Conservation (phyloP, 306 rosid genomes). For the Corylus avellana region DNA sequence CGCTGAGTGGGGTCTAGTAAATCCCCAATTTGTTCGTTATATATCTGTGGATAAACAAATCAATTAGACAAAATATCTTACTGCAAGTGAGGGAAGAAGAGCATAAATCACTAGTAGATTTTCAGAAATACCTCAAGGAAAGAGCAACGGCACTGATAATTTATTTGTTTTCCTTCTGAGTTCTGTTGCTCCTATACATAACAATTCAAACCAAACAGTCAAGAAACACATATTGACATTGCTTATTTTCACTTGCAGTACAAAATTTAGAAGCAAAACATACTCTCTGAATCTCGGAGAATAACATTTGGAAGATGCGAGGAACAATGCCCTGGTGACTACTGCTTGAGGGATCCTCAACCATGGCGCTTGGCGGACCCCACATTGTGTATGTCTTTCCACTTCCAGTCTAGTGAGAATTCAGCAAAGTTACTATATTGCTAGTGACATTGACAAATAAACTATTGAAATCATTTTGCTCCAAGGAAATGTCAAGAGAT, state of each 20-base stretch:
- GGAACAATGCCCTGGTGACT: constrained; percentile 83
- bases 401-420: constrained; percentile 64
- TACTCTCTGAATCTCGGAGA: constrained; percentile 83
- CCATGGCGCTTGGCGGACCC: constrained; percentile 91
- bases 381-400: constrained; percentile 95
- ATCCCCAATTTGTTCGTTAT: constrained; percentile 58
- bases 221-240: neutral
- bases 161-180: constrained; percentile 72
- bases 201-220: constrained; percentile 29
- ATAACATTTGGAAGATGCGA: constrained; percentile 73
- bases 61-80: constrained; percentile 2
- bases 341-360: constrained; percentile 54
- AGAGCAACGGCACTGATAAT: constrained; percentile 89
- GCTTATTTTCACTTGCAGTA: neutral
- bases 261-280: constrained; percentile 20
- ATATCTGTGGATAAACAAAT: constrained; percentile 33
- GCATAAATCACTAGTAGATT: neutral
- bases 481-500: neutral
- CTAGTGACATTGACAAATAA: neutral
- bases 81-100: constrained; percentile 21
- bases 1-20: constrained; percentile 57
- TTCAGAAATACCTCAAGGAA: constrained; percentile 71
- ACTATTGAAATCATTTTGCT: neutral
- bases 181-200: constrained; percentile 59
- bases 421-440: constrained; percentile 2